Conservation (phyloP, 768 basidiomycete genomes). For the Xanthoconium purpureum region DNA sequence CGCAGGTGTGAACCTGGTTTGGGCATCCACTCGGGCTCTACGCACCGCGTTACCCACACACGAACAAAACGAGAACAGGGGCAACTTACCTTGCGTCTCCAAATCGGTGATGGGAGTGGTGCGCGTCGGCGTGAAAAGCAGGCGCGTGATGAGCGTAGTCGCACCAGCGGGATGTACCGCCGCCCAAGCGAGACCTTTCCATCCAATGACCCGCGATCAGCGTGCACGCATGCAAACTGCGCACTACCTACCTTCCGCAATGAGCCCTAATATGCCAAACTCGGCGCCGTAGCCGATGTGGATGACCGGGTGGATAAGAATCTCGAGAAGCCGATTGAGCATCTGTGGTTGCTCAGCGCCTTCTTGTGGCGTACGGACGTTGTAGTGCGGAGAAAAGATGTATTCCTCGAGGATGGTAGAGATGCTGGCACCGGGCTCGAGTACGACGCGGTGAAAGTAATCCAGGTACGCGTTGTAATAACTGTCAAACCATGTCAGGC, state of each 20-base stretch:
- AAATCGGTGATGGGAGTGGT: slow-evolving; percentile 20
- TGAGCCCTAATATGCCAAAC: slow-evolving; percentile 58
- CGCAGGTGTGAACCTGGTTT: slow-evolving; percentile 32
- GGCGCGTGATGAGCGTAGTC: slow-evolving; percentile 35
- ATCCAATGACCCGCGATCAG: not conserved
- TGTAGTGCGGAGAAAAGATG: slow-evolving; percentile 52
- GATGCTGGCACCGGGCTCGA: slow-evolving; percentile 29
- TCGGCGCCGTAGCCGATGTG: slow-evolving; percentile 63
- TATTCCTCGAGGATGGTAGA: slow-evolving; percentile 53
- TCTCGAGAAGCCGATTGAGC: slow-evolving; percentile 56
- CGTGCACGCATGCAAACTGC: not conserved
- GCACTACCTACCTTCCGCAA: slow-evolving; percentile 52
- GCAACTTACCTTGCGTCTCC: slow-evolving; percentile 18
- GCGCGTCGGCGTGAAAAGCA: slow-evolving; percentile 25
- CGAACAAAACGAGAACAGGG: not conserved
- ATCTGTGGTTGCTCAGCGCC: slow-evolving; percentile 47
- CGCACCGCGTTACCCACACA: not conserved
- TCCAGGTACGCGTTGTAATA: slow-evolving; percentile 34
- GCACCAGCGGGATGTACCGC: slow-evolving; percentile 45
- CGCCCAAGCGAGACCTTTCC: slow-evolving; percentile 56
- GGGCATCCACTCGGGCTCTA: slow-evolving; percentile 27
- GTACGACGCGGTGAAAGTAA: slow-evolving; percentile 31
- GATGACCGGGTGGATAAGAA: slow-evolving; percentile 64
- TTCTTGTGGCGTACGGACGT: slow-evolving; percentile 33
- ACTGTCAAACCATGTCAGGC: slow-evolving; percentile 7